A percentile compares a stretch with the other conserved stretches of the same genome.
These are phyloP conservation scores for Neonectria faginata DNA, from an alignment of 2,329 filamentous ascomycete genomes.

Conservation along the genomic window DNA sequence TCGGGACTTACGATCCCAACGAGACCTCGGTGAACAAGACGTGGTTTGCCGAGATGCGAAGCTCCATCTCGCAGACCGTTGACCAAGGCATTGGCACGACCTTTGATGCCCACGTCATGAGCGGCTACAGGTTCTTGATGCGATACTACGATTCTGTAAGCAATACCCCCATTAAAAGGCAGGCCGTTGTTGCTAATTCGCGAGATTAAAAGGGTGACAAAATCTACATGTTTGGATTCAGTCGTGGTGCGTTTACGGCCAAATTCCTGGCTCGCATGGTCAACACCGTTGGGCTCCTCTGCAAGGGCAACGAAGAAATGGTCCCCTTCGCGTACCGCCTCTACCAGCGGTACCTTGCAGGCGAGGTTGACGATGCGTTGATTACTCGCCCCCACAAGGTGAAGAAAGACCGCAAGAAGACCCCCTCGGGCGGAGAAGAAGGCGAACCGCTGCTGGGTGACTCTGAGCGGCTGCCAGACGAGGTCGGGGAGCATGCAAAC, in stretches of 20 bases:
- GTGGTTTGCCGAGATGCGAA: constrained; percentile 49
- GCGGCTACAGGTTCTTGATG: constrained; percentile 67
- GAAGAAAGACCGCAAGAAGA: not conserved
- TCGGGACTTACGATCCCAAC: constrained; percentile 61
- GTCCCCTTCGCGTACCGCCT: constrained; percentile 62
- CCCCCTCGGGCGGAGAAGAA: constrained; percentile 38
- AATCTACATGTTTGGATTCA: constrained; percentile 68
- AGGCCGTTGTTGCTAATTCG: constrained; percentile 8
- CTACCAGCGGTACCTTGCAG: constrained; percentile 56
- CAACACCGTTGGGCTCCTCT: constrained; percentile 60
- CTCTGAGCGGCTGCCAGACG: not conserved
- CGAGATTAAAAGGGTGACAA: constrained; percentile 53
- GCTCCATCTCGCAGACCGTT: constrained; percentile 53
- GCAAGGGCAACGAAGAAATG: constrained; percentile 65
- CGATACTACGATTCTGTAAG: constrained; percentile 60
- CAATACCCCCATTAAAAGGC: not conserved
- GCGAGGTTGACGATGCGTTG: constrained; percentile 51
- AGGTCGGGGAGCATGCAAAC: not conserved
- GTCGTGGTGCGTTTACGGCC: constrained; percentile 65
- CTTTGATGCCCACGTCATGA: constrained; percentile 64
- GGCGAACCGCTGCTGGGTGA: constrained; percentile 43
- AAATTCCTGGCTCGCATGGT: constrained; percentile 65
- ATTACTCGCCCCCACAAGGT: constrained; percentile 22
- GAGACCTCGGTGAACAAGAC: constrained; percentile 56
- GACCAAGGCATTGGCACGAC: constrained; percentile 59